Evolutionary conservation across 768 basidiomycete species (phyloP).

Genomic region (Suillus americanus): DNA sequence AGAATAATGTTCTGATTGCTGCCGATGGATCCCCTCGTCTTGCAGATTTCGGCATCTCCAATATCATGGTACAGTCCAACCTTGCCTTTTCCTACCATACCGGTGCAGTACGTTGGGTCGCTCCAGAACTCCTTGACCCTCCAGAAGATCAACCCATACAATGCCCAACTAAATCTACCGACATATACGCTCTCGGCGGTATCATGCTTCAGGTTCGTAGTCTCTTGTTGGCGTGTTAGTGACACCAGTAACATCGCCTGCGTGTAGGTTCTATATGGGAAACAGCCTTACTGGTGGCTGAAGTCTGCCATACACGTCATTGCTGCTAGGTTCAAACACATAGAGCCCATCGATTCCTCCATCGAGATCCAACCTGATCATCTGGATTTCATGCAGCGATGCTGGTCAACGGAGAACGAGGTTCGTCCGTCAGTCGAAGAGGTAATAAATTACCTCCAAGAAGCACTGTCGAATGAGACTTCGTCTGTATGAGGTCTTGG

Average conservation of each 20-base stretch:
- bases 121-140: slow-evolving; percentile 16
- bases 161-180: slow-evolving; percentile 14
- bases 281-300: slow-evolving; percentile 23
- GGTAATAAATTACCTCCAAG: neutral
- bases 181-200: slow-evolving; percentile 21
- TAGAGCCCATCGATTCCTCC: slow-evolving; percentile 14
- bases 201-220: slow-evolving; percentile 20
- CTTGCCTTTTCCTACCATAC: slow-evolving; percentile 21
- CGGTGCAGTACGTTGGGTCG: slow-evolving; percentile 16
- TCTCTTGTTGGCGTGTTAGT: neutral
- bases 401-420: slow-evolving; percentile 25
- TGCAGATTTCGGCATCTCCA: slow-evolving; percentile 45
- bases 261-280: slow-evolving; percentile 27
- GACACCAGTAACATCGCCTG: no score
- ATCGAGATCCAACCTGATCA: neutral
- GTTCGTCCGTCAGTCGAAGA: neutral
- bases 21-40: slow-evolving; percentile 8
- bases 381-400: slow-evolving; percentile 22
- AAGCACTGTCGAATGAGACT: neutral
- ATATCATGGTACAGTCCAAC: slow-evolving; percentile 35
- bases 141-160: neutral
- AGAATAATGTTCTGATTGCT: slow-evolving; percentile 12
- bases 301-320: slow-evolving; percentile 23
- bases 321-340: slow-evolving; percentile 16
- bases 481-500: neutral